phyloP scores from a whole-genome alignment of 768 basidiomycete species.

The Gloeophyllum trabeum region DNA sequence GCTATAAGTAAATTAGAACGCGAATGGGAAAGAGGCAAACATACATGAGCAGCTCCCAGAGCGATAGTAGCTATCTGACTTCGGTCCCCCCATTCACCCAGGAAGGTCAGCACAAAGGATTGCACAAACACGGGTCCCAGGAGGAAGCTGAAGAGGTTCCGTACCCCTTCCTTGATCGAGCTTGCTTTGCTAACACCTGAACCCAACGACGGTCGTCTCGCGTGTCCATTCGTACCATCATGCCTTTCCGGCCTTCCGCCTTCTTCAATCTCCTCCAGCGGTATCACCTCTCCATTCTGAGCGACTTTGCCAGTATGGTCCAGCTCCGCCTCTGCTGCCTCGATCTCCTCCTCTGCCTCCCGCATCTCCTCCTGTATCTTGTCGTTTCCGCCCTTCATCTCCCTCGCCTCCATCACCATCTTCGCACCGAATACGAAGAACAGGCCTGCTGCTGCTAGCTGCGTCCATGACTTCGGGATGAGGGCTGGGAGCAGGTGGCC shows the following conservation, averaged over 20 bases:
- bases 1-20: constrained; percentile 5
- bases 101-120: constrained; percentile 87
- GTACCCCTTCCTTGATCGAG: constrained; percentile 44
- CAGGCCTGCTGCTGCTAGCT: constrained; percentile 54
- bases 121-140: constrained; percentile 93
- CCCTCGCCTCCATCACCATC: constrained; percentile 78
- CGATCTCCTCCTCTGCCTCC: constrained; percentile 93
- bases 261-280: constrained; percentile 69
- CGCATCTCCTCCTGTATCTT: constrained; percentile 92
- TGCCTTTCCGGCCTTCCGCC: constrained; percentile 26
- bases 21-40: constrained; percentile 13
- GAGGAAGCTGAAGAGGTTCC: constrained; percentile 75
- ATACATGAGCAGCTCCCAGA: constrained; percentile 87
- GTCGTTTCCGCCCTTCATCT: constrained; percentile 67
- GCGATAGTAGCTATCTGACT: constrained; percentile 97
- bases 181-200: constrained; percentile 8
- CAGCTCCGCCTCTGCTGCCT: constrained; percentile 55
- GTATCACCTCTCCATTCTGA: constrained; percentile 33
- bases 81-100: constrained; percentile 99
- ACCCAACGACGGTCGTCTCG: constrained; percentile 9
- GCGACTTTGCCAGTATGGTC: constrained; percentile 27
- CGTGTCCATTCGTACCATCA: constrained; percentile 8
- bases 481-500: constrained; percentile 83
- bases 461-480: constrained; percentile 52
- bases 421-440: constrained; percentile 87